Evolutionary conservation across 208 protist genomes (phyloP), one percentile per base, ranked within the genome.

Genomic region (Acanthamoeba divionensis): DNA sequence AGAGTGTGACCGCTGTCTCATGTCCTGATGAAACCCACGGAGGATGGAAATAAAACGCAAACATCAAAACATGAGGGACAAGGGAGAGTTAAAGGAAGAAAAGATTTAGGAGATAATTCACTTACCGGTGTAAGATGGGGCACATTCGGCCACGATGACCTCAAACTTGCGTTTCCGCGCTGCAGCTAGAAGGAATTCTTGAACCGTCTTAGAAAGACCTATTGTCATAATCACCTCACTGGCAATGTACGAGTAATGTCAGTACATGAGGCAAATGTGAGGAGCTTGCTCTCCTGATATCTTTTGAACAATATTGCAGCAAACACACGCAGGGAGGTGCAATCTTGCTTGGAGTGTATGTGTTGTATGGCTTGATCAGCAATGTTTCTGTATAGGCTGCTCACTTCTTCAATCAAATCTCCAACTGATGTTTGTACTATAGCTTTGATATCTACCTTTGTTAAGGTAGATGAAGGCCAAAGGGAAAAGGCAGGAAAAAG

Each of bases 131-230:
- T 91, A 94, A 21, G 87, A 91, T 57, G 98, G 98, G 10, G 96
- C 94, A 38, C 95, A 96, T 87, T 99, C 98, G 36, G 97, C 95
- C 10, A 99, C 96, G 44, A 99, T 97, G 1, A 99, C 97, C 50
- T 97, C 95, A 91, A 99, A 98, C 45, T 91, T 93, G 65, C 93
- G 91, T 45, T 96, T 95, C 52, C 91, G 93, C 15, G 92, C 95
- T 15, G 95, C 96, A 26, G 54, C 55, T 24, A 79, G 86, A 54
- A 97, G 69, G 65, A 97, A 97, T 18, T 87, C 69, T 66, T 95
- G 91, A n/a, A 97, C 95, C 18, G 96, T 97, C n/a, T 66, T 66
- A 21, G 95, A 96, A 66, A 85, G 60, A 29, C 96, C 96, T 62
- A 94, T 92, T 15, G 95, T 97, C 85, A 98, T 92, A 60, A 98